Evolutionary conservation across 495 filamentous ascomycete genomes (phyloP).

Genomic region (Aeminium ludgeri): DNA sequence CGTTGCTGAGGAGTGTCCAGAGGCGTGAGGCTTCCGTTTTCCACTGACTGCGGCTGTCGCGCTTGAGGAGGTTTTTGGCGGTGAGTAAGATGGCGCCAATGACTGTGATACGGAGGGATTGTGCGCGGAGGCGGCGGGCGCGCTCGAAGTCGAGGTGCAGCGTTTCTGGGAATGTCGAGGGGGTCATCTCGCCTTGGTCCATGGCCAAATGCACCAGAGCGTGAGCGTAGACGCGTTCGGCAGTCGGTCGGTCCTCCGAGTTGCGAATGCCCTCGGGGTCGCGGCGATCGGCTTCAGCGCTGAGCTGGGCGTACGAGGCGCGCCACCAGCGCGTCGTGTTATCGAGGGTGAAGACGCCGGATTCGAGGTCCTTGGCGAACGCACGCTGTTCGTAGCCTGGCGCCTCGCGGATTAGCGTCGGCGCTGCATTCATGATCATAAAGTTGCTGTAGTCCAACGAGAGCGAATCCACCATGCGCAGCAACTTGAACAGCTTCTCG

Average conservation of each 20-base stretch:
- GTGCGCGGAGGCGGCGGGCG: slow-evolving; percentile 44
- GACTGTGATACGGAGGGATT: slow-evolving; percentile 58
- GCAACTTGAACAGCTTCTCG: slow-evolving; percentile 63
- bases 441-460: slow-evolving; percentile 95
- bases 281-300: slow-evolving; percentile 53
- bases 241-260: slow-evolving; percentile 34
- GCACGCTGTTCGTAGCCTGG: slow-evolving; percentile 61
- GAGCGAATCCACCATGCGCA: slow-evolving; percentile 75
- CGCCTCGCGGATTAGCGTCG: slow-evolving; percentile 65
- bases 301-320: slow-evolving; percentile 46
- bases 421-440: slow-evolving; percentile 63
- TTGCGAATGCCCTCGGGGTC: slow-evolving; percentile 51
- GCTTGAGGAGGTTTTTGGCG: slow-evolving; percentile 86
- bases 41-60: slow-evolving; percentile 81
- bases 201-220: slow-evolving; percentile 51
- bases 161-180: slow-evolving; percentile 61
- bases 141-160: slow-evolving; percentile 64
- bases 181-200: slow-evolving; percentile 36
- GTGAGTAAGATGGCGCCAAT: slow-evolving; percentile 72
- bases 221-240: slow-evolving; percentile 65
- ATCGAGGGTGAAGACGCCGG: slow-evolving; percentile 38
- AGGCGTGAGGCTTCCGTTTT: slow-evolving; percentile 70
- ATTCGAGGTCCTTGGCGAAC: slow-evolving; percentile 54
- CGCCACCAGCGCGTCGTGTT: slow-evolving; percentile 59
- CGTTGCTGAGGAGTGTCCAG: slow-evolving; percentile 26